Evolutionary conservation across 306 rosid species (phyloP), one percentile per base, ranked within the genome.

Genomic region (Hippophae rhamnoides): DNA sequence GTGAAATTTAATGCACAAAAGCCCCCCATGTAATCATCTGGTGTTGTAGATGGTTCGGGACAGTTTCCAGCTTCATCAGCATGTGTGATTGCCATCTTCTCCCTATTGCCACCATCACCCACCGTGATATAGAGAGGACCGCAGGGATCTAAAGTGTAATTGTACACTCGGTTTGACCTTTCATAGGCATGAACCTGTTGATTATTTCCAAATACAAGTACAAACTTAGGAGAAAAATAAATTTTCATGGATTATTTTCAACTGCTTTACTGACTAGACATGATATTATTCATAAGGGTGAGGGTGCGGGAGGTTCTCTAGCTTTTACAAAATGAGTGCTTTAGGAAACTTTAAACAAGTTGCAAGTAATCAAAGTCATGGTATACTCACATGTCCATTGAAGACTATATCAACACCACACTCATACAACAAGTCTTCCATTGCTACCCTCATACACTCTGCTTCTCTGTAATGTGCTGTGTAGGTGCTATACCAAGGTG

Each of bases 401-500:
- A 87, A 90, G 76, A 90, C 87, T 47, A 90, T 26, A 74, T 90
- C 98, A 26, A 90, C 87, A 8, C 86, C 70, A 61, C 81, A 74
- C 46, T 72, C 38, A 60, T 90, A 87, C 40, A 90, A 76, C 43
- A 85, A 70, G 44, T 85, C 96, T 77, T 90, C 98, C 89, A 85
- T 81, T 42, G 73, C 82, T 14, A 83, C 81, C 80, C 81, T 79
- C 98, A 90, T 90, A 55, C 98, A 87, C 76, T 90, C 98, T 7
- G 69, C 96, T 79, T 87, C 98, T 81, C 92, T 83, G 63, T 87
- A 90, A 65, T 87, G 96, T 26, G 96, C 61, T 53, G 51, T 74
- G 79, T 83, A 90, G 57, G 86, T 87, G 86, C 89, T 90, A 73
- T 90, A 87, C 98, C 96, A 90, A 41, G 96, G 96, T 25, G 95